Base-by-base conservation (phyloP, 495 filamentous ascomycete genomes). In the Darksidea phi region DNA sequence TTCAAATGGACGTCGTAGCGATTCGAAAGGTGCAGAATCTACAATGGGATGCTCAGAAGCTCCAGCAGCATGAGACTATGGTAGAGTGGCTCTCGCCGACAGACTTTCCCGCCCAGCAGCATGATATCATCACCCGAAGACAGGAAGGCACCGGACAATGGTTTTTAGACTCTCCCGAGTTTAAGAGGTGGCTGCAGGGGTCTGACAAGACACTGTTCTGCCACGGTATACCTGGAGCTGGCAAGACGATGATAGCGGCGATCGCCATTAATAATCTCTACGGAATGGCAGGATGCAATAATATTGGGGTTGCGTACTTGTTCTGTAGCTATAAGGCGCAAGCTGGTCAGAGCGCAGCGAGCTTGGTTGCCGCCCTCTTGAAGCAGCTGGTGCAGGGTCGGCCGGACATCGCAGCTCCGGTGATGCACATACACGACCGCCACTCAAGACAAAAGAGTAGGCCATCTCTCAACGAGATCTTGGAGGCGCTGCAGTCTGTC, bases 291-390 rank as follows among this genome's bases (percentile, higher is more conserved):
- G 21, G 12, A 12, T 28, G 43, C 18, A 15, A 3, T 1, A 1
- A 18, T 3, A 41, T 54, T 41, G 69, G 70, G 6, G 55, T 81
- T 45, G 74, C 74, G 5, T 78, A 72, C 49, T 7, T 79, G 47
- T 81, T 73, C 57, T 79, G 70, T 63, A 74, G 72, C 48, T 80
- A 70, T 57, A 61, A 70, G 25, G 52, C 56, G 8, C 63, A 74
- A 32, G 42, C 67, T 4, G 69, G 74, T n/a, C 75, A 79, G 66
- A 75, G 58, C 5, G 43, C 60, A 1, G 18, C 48, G 6, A 50
- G 64, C 25, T 52, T 79, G 13, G 61, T 79, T 4, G 64, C 60
- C 38, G 73, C 67, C 41, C 38, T 81, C 5, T 54, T 78, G 20
- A 74, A 75, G 42, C 76, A 79, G 52, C 53, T 78, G 18, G 61